Percentiles rank a stretch among this genome's conserved stretches.
Evolutionary conservation across 352 stramenopile genomes (phyloP).

Genomic region (Phytophthora kernoviae): DNA sequence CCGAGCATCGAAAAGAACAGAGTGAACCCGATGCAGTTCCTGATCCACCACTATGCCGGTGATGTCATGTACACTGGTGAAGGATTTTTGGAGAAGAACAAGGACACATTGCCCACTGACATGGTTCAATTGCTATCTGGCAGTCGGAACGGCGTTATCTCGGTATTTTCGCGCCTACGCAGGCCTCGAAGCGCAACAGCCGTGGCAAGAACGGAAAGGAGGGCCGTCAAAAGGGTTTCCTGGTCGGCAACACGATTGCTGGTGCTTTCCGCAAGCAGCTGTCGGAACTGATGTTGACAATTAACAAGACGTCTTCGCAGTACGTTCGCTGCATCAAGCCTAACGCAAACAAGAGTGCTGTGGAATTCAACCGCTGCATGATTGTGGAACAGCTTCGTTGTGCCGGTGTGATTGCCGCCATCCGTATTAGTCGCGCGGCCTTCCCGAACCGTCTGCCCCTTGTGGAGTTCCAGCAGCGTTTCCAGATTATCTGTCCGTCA

Average conservation of each 20-base stretch:
- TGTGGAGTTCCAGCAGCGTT: slow-evolving; percentile 76
- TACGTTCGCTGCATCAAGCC: slow-evolving; percentile 94
- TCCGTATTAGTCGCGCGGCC: slow-evolving; percentile 86
- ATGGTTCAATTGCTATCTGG: slow-evolving; percentile 78
- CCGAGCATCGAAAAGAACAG: slow-evolving; percentile 86
- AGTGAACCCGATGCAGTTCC: slow-evolving; percentile 84
- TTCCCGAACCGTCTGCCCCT: slow-evolving; percentile 94
- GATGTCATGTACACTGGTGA: slow-evolving; percentile 83
- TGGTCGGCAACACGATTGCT: slow-evolving; percentile 83
- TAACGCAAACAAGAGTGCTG: slow-evolving; percentile 85
- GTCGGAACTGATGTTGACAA: slow-evolving; percentile 85
- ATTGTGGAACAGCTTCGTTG: slow-evolving; percentile 91
- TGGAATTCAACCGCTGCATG: slow-evolving; percentile 85
- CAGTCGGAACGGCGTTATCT: slow-evolving; percentile 64
- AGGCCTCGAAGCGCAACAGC: slow-evolving; percentile 38
- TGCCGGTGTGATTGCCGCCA: slow-evolving; percentile 90
- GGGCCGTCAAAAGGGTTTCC: slow-evolving; percentile 73
- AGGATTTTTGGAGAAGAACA: slow-evolving; percentile 87
- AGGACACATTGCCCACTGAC: slow-evolving; percentile 81
- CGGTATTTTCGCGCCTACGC: slow-evolving; percentile 63
- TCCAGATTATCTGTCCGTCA: slow-evolving; percentile 86
- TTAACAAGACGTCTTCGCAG: slow-evolving; percentile 87
- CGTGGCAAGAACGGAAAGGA: slow-evolving; percentile 53
- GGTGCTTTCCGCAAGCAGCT: slow-evolving; percentile 89
- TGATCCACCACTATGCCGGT: slow-evolving; percentile 82